Conservation (phyloP, 164 flowering plant species). For the Dillenia turbinata region DNA sequence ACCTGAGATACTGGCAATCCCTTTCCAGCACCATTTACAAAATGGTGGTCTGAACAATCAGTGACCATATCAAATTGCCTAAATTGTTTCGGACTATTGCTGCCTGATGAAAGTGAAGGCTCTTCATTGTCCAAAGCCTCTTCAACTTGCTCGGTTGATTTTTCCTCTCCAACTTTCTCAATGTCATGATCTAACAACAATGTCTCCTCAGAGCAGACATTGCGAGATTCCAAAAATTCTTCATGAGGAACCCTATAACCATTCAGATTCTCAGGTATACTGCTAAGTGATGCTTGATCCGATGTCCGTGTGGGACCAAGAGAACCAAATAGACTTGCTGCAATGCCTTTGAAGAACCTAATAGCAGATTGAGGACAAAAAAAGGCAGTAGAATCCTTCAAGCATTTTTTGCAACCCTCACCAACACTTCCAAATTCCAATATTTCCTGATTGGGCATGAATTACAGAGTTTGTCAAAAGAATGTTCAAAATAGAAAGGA, state of each 20-base stretch:
- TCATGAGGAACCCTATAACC: constrained; percentile 13
- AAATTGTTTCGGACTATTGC: constrained; percentile 22
- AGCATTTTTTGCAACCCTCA: constrained; percentile 21
- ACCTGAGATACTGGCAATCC: constrained; percentile 52
- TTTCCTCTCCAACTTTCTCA: constrained; percentile 11
- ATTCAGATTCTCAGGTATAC: constrained; percentile 16
- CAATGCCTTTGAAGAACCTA: constrained; percentile 52
- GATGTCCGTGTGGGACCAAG: constrained; percentile 35
- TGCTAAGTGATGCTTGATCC: constrained; percentile 14
- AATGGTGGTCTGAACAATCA: constrained; percentile 76
- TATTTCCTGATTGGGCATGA: constrained; percentile 21
- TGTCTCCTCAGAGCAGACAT: constrained; percentile 13
- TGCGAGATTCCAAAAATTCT: constrained; percentile 24
- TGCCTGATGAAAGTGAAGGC: constrained; percentile 6
- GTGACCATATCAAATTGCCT: constrained; percentile 65
- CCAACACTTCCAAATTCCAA: constrained; percentile 16
- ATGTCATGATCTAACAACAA: constrained; percentile 13
- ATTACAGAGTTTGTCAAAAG: no score
- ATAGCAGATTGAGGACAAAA: constrained; percentile 58
- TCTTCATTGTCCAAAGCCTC: constrained; percentile 16
- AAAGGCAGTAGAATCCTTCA: constrained; percentile 25
- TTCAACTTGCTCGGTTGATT: constrained; percentile 15
- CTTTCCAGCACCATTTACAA: constrained; percentile 34
- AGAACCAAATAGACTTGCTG: constrained; percentile 48
- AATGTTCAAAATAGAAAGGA: neutral